These are phyloP conservation scores for Cucumis sativus DNA, from an alignment of 306 rosid species.

Conservation along the genomic window Cucumber_9930_V3 NC_026656.2:509001-509500, in stretches of 20 bases:
- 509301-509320: conserved; percentile 74
- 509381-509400: background rate
- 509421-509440: background rate
- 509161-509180: conserved; percentile 52
- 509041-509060: background rate
- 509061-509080: conserved; percentile 33
- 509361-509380: conserved; percentile 1
- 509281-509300: conserved; percentile 54
- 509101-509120: conserved; percentile 37
- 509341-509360: conserved; percentile 50
- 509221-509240: conserved; percentile 83
- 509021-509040: background rate
- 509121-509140: conserved; percentile 51
- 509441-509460: conserved; percentile 13
- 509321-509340: conserved; percentile 89
- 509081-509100: conserved; percentile 41
- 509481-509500: conserved; percentile 33
- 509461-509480: conserved; percentile 55
- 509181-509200: conserved; percentile 54
- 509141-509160: conserved; percentile 45
- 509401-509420: background rate
- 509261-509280: conserved; percentile 56
- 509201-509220: conserved; percentile 53
- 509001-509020: background rate
- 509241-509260: conserved; percentile 75